A percentile compares a stretch with the other conserved stretches of the same genome.
Evolutionary conservation across 106 monocot species (phyloP).

Genomic region (Gastrodia elata): DNA sequence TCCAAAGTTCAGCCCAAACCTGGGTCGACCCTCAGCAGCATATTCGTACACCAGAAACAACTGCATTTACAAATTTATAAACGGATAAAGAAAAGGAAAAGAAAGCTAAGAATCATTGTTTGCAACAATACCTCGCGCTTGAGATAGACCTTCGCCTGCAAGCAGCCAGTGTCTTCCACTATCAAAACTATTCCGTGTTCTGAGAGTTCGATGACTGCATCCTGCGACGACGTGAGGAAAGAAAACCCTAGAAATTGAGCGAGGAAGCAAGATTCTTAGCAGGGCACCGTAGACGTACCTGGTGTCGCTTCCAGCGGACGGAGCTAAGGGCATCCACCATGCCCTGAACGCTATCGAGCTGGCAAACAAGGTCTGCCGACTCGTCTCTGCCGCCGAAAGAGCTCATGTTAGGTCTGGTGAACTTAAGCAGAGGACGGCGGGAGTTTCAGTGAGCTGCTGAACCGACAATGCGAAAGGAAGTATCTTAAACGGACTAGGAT

Average conservation of each 20-base stretch:
- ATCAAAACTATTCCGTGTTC: slow-evolving; percentile 92
- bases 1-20: slow-evolving; percentile 90
- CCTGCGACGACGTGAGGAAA: slow-evolving; percentile 28
- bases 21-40: slow-evolving; percentile 67
- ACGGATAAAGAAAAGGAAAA: neutral
- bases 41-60: slow-evolving; percentile 80
- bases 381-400: slow-evolving; percentile 29
- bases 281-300: slow-evolving; percentile 27
- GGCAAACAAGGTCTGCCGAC: slow-evolving; percentile 63
- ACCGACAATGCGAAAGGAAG: no score
- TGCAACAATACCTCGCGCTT: slow-evolving; percentile 71
- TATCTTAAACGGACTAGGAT: no score
- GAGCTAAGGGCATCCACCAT: slow-evolving; percentile 96
- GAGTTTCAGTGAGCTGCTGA: no score
- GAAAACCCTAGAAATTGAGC: slow-evolving; percentile 6
- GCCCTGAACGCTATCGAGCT: slow-evolving; percentile 77
- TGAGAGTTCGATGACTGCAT: slow-evolving; percentile 80
- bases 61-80: slow-evolving; percentile 19
- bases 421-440: no score
- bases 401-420: slow-evolving; percentile 31
- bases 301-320: slow-evolving; percentile 91
- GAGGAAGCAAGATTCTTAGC: neutral
- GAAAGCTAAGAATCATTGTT: neutral
- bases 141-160: slow-evolving; percentile 98
- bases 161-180: slow-evolving; percentile 86